Evolutionary conservation across 257 asterid genomes (phyloP).

Genomic region (Gentiana dahurica): DNA sequence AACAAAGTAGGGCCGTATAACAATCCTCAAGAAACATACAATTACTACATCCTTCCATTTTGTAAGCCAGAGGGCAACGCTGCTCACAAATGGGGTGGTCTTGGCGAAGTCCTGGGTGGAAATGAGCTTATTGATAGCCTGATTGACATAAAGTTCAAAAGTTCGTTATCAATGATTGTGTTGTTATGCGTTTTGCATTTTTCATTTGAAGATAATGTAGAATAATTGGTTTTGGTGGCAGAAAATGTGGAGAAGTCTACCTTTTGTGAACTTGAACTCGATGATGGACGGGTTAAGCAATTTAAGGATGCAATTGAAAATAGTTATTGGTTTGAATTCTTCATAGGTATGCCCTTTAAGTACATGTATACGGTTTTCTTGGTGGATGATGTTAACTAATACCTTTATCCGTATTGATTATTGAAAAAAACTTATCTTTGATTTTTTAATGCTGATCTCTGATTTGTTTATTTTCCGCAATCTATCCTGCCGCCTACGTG

Average conservation of each 20-base stretch:
- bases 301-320: constrained; percentile 51
- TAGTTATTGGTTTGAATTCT: constrained; percentile 52
- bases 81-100: constrained; percentile 98
- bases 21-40: constrained; percentile 97
- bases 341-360: constrained; percentile 32
- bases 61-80: constrained; percentile 58
- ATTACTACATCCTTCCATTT: constrained; percentile 87
- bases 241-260: constrained; percentile 47
- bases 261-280: constrained; percentile 42
- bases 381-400: neutral
- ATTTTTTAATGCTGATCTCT: neutral
- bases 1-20: constrained; percentile 96
- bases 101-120: constrained; percentile 98
- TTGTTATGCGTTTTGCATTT: constrained; percentile 3
- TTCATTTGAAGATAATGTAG: constrained; percentile 1
- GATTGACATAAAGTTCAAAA: constrained; percentile 62
- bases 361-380: neutral
- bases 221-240: constrained; percentile 22
- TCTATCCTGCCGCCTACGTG: constrained; percentile 15
- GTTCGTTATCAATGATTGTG: constrained; percentile 29
- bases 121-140: constrained; percentile 94
- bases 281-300: constrained; percentile 45
- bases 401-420: neutral
- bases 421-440: neutral
- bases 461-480: constrained; percentile 13